Percentiles rank a stretch among this genome's conserved stretches.
Evolutionary conservation across 257 asterid genomes (phyloP).

Genomic region (Solanum pinnatisectum): DNA sequence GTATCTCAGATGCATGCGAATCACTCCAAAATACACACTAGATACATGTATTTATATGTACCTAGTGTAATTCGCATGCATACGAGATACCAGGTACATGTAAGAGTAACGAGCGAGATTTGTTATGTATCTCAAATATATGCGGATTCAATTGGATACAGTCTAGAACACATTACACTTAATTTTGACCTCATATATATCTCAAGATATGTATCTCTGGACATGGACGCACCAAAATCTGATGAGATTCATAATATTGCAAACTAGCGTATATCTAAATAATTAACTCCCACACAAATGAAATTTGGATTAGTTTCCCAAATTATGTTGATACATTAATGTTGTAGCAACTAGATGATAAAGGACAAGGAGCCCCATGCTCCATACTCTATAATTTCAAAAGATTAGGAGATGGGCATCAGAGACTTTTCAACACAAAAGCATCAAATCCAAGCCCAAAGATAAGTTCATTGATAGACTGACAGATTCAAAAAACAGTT

Average conservation of each 20-base stretch:
- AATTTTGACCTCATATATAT: not conserved
- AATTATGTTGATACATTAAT: not conserved
- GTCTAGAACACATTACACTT: not conserved
- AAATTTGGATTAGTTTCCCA: too few species aligned
- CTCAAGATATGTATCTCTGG: not conserved
- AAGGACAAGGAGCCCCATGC: not conserved
- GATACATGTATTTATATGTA: too few species aligned
- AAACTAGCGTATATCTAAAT: not conserved
- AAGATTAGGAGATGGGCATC: not conserved
- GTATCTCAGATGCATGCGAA: not conserved
- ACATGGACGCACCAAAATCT: too few species aligned
- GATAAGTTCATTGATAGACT: not conserved
- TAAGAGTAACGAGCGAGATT: not conserved
- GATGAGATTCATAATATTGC: too few species aligned
- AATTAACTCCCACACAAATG: too few species aligned
- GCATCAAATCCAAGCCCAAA: not conserved
- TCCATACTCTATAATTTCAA: not conserved
- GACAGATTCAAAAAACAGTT: not conserved
- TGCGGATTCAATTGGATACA: too few species aligned
- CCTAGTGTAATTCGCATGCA: not conserved
- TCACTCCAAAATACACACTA: too few species aligned
- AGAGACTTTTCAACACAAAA: not conserved
- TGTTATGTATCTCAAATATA: not conserved
- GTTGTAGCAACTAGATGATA: not conserved
- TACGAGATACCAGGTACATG: rapidly evolving